These are phyloP conservation scores for Cinnamomum chago DNA, from an alignment of 164 flowering plant species.

Conservation along the genomic window DNA sequence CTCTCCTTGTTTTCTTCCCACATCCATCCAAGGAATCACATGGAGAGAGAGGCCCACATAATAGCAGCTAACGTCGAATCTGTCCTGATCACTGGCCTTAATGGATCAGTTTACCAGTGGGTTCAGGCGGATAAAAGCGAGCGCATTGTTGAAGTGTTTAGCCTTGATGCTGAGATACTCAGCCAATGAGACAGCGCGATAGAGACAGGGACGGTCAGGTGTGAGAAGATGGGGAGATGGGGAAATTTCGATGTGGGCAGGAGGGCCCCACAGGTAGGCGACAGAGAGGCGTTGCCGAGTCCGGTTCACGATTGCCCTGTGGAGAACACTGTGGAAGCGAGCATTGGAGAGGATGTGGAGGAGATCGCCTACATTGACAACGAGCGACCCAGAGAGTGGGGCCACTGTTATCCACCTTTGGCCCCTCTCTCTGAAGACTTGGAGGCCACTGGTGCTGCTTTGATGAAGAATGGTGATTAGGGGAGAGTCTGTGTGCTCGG, in stretches of 20 bases:
- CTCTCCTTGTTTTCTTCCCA: constrained; percentile 5
- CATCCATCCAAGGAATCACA: constrained; percentile 15
- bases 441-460: constrained; percentile 68
- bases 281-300: constrained; percentile 41
- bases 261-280: constrained; percentile 61
- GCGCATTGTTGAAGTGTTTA: constrained; percentile 67
- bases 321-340: constrained; percentile 41
- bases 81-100: constrained; percentile 31
- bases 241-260: constrained; percentile 32
- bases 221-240: constrained; percentile 48
- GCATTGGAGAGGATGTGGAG: constrained; percentile 84
- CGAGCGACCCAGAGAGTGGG: constrained; percentile 55
- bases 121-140: constrained; percentile 38
- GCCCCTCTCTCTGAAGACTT: constrained; percentile 43
- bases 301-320: constrained; percentile 58
- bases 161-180: constrained; percentile 81
- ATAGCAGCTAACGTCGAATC: constrained; percentile 29
- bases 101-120: constrained; percentile 25
- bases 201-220: constrained; percentile 42
- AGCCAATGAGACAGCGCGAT: constrained; percentile 61
- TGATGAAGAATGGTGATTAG: constrained; percentile 84
- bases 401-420: constrained; percentile 72
- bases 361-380: constrained; percentile 83
- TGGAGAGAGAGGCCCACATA: not conserved
- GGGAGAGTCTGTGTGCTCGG: constrained; percentile 88